Evolutionary conservation across 1,284 basidiomycete species (phyloP).

Genomic region (Puccinia triticina): DNA sequence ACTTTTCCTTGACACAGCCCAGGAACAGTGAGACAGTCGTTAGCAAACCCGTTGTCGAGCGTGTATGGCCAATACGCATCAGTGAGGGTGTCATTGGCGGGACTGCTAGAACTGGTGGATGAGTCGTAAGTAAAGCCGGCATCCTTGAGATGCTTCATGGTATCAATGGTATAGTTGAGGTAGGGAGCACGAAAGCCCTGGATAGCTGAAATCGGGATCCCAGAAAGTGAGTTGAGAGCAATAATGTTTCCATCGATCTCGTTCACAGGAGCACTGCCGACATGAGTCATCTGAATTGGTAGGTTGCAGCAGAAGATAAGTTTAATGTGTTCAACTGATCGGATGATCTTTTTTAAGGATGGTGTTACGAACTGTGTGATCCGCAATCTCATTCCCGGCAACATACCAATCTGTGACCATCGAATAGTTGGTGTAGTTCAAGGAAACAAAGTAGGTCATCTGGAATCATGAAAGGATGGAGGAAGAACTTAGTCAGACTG

Average conservation of each 20-base stretch:
- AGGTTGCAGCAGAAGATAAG: slow-evolving; percentile 29
- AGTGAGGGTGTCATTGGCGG: slow-evolving; percentile 70
- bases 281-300: slow-evolving; percentile 73
- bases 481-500: neutral
- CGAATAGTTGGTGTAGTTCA: slow-evolving; percentile 77
- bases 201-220: slow-evolving; percentile 73
- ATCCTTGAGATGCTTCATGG: slow-evolving; percentile 64
- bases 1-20: slow-evolving; percentile 72
- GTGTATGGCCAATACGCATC: slow-evolving; percentile 69
- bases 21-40: slow-evolving; percentile 70
- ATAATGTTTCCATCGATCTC: slow-evolving; percentile 79
- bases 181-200: slow-evolving; percentile 77
- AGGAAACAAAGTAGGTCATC: slow-evolving; percentile 74
- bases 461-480: neutral
- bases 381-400: slow-evolving; percentile 82
- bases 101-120: slow-evolving; percentile 68
- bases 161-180: slow-evolving; percentile 68
- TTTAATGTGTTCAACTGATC: neutral
- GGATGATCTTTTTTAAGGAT: neutral
- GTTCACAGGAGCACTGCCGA: slow-evolving; percentile 64
- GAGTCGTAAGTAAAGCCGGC: slow-evolving; percentile 77
- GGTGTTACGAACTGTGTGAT: slow-evolving; percentile 69
- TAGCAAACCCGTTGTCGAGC: slow-evolving; percentile 68
- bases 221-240: slow-evolving; percentile 75
- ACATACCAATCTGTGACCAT: slow-evolving; percentile 80